phyloP scores from a whole-genome alignment of 2,329 filamentous ascomycete genomes.

The Ophiocordyceps unilateralis region DNA sequence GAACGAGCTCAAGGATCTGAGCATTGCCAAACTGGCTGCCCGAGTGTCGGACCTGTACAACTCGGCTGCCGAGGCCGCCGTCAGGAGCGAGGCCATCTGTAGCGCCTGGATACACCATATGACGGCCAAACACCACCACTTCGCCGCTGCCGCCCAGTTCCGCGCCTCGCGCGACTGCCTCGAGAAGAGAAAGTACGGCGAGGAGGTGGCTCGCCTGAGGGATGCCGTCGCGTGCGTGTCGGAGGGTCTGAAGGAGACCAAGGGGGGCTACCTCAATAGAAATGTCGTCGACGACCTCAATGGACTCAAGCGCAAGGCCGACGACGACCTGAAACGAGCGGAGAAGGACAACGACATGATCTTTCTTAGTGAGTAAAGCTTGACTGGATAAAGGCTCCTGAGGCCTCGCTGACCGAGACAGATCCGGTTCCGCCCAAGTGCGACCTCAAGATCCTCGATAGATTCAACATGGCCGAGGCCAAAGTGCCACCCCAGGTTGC shows the following conservation, averaged over 20 bases:
- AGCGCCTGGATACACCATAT: conserved; percentile 97
- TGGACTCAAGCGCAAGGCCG: conserved; percentile 62
- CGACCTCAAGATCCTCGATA: conserved; percentile 69
- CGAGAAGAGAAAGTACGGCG: conserved; percentile 87
- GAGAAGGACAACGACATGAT: conserved; percentile 96
- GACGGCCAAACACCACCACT: conserved; percentile 93
- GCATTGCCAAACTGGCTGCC: conserved; percentile 79
- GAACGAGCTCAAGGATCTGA: conserved; percentile 80
- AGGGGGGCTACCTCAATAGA: conserved; percentile 59
- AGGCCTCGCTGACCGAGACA: conserved; percentile 15
- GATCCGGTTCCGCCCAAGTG: conserved; percentile 72
- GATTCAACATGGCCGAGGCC: conserved; percentile 74
- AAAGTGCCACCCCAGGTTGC: conserved; percentile 68
- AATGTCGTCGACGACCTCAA: conserved; percentile 68
- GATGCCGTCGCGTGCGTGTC: conserved; percentile 72
- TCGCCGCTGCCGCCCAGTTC: conserved; percentile 88
- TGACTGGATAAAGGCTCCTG: neutral
- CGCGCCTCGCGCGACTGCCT: conserved; percentile 78
- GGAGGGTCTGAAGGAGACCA: conserved; percentile 71
- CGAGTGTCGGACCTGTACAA: conserved; percentile 83
- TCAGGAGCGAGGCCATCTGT: conserved; percentile 78
- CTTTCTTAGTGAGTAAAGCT: conserved; percentile 49
- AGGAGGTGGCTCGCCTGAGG: conserved; percentile 74
- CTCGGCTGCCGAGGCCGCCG: conserved; percentile 64
- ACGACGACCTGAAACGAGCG: conserved; percentile 77